Conservation (phyloP, 768 basidiomycete species). For the Leccinum obscurum region DNA sequence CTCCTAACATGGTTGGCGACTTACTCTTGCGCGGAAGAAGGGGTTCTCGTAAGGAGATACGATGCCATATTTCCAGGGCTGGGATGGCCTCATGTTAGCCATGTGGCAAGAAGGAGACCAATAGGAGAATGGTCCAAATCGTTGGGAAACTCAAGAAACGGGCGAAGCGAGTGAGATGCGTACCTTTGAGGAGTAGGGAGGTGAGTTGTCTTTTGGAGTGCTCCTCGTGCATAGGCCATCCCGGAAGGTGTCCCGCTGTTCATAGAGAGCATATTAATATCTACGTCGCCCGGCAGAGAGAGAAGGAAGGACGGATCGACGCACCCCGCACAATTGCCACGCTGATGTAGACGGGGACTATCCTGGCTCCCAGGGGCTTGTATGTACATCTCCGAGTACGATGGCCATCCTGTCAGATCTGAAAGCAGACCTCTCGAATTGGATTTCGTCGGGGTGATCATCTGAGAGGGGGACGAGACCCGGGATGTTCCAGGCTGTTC, state of each 20-base stretch:
- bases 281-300: not conserved
- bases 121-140: not conserved
- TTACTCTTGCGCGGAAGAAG: conserved; percentile 20
- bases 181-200: conserved; percentile 35
- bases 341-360: conserved; percentile 5
- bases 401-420: conserved; percentile 18
- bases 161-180: not conserved
- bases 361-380: conserved; percentile 19
- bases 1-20: conserved; percentile 4
- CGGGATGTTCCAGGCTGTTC: conserved; percentile 2
- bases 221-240: not conserved
- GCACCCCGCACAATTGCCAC: conserved; percentile 16
- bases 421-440: conserved; percentile 11
- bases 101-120: conserved; percentile 2
- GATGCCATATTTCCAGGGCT: conserved; percentile 37
- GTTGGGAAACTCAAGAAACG: not conserved
- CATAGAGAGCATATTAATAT: conserved; percentile 1
- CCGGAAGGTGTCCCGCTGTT: conserved; percentile 13
- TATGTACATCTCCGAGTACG: conserved; percentile 12
- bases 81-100: conserved; percentile 14
- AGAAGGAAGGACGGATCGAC: conserved; percentile 3
- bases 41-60: conserved; percentile 28
- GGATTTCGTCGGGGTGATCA: conserved; percentile 14
- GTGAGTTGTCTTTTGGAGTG: conserved; percentile 22
- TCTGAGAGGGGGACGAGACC: conserved; percentile 8